Evolutionary conservation across 1,284 basidiomycete species (phyloP).

Genomic region (Mycena citricolor): DNA sequence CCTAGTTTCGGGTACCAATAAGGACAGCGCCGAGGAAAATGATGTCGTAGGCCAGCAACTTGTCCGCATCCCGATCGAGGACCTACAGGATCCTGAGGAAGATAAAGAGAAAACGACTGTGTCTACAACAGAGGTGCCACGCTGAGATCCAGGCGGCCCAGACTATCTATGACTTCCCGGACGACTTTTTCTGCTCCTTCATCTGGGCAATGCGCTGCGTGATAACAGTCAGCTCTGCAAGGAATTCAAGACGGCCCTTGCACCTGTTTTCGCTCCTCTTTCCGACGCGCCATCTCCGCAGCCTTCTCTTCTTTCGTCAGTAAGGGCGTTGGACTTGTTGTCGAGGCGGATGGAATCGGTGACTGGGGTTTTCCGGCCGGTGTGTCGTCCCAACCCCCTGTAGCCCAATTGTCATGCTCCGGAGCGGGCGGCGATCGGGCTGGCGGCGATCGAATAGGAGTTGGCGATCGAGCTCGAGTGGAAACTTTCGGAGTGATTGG

Average conservation of each 20-base stretch:
- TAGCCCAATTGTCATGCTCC: constrained; percentile 20
- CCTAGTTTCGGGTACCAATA: no score
- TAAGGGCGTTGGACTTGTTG: constrained; percentile 32
- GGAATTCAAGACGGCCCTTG: constrained; percentile 19
- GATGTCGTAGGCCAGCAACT: constrained; percentile 46
- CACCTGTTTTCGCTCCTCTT: constrained; percentile 86
- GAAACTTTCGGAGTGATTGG: background rate
- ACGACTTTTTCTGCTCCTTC: constrained; percentile 69
- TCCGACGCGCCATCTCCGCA: constrained; percentile 82
- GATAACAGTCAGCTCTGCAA: constrained; percentile 1
- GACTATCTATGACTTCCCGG: background rate
- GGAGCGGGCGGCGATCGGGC: constrained; percentile 4
- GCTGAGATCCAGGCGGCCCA: background rate
- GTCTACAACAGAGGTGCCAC: background rate
- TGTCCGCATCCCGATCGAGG: constrained; percentile 66
- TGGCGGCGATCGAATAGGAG: background rate
- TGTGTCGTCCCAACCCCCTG: constrained; percentile 25
- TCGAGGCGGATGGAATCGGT: constrained; percentile 17
- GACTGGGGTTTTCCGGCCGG: constrained; percentile 12
- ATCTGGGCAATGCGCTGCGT: constrained; percentile 63
- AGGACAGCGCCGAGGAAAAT: no score
- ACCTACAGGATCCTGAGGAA: constrained; percentile 38
- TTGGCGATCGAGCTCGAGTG: background rate
- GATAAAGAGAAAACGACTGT: constrained; percentile 18
- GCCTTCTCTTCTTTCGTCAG: constrained; percentile 88